Evolutionary conservation across 225 moss, liverwort and hornwort species (phyloP).

Genomic region (Straminergon stramineum): DNA sequence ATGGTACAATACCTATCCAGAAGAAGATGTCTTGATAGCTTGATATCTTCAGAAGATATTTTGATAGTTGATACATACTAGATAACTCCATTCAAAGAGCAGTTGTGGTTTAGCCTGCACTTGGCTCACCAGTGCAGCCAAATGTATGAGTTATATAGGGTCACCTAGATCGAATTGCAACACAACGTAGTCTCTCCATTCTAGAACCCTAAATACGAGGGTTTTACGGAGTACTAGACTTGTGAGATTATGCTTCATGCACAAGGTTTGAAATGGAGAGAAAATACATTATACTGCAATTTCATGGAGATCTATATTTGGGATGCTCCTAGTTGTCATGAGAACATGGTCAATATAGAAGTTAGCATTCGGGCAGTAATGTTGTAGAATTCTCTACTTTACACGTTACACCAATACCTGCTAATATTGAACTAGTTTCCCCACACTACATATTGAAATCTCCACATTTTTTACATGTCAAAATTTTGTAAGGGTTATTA

Average conservation of each 20-base stretch:
- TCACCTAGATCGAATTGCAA: background rate
- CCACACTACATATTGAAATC: background rate
- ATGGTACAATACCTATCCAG: background rate
- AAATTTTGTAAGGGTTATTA: background rate
- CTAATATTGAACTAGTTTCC: background rate
- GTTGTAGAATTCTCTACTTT: background rate
- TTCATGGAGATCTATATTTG: background rate
- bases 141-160: background rate
- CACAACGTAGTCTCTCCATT: background rate
- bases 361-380: background rate
- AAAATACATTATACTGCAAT: background rate
- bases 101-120: too few relatives aligned
- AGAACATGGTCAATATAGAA: background rate
- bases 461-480: background rate
- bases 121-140: too few relatives aligned
- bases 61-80: too few relatives aligned
- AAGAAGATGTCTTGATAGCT: too few relatives aligned
- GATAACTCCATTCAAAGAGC: too few relatives aligned
- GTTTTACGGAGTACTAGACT: background rate
- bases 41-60: too few relatives aligned
- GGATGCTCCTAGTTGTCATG: background rate
- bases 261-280: background rate
- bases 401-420: background rate
- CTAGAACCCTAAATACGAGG: background rate
- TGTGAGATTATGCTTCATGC: background rate